Conservation (phyloP, 345 rosid species). For the Euphorbia peplus region DNA sequence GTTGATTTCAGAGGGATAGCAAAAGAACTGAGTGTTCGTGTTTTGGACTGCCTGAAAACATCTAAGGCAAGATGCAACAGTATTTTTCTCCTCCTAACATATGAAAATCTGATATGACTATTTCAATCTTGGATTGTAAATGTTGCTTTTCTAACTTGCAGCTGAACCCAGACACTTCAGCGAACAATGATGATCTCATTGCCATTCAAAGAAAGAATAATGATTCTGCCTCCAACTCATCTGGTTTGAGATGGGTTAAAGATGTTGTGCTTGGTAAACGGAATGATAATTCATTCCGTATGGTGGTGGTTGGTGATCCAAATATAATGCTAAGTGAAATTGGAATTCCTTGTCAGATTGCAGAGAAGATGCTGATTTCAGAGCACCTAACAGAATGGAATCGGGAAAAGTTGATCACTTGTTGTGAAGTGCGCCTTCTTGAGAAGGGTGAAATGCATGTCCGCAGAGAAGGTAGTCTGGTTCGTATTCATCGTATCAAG, state of each 20-base stretch:
- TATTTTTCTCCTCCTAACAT: background rate
- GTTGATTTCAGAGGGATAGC: conserved; percentile 62
- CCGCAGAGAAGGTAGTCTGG: conserved; percentile 57
- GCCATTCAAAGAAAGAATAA: conserved; percentile 39
- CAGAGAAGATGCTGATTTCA: conserved; percentile 68
- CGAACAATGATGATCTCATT: conserved; percentile 39
- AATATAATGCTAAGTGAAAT: conserved; percentile 65
- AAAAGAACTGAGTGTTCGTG: conserved; percentile 67
- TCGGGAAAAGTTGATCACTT: conserved; percentile 48
- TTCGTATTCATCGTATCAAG: conserved; percentile 37
- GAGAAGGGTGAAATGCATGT: conserved; percentile 59
- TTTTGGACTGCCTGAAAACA: conserved; percentile 65
- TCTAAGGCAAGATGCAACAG: conserved; percentile 59
- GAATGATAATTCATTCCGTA: conserved; percentile 75
- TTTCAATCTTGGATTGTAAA: conserved; percentile 7
- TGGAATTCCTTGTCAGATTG: conserved; percentile 76
- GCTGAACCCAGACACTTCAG: conserved; percentile 61
- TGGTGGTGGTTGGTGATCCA: conserved; percentile 89
- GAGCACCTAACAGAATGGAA: conserved; percentile 74
- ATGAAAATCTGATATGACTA: background rate
- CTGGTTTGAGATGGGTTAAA: conserved; percentile 87
- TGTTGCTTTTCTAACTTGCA: conserved; percentile 29
- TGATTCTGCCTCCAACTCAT: conserved; percentile 43
- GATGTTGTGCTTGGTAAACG: conserved; percentile 88
- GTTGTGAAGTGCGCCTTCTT: conserved; percentile 44